Base-by-base conservation (phyloP, 176 grass and related monocot species). In the Carex cristatella region DNA sequence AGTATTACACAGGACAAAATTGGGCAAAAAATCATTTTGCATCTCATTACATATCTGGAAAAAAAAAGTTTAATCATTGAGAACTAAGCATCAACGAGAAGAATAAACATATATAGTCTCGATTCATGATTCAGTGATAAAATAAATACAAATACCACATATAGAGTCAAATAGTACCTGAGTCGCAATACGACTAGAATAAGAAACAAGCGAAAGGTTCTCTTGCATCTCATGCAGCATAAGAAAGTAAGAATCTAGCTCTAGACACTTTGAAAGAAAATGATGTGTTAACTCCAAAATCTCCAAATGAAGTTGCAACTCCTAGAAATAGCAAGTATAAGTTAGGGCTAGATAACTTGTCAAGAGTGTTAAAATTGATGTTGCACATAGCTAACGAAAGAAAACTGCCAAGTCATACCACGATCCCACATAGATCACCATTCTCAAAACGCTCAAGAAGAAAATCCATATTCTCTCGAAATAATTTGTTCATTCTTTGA, bases 211-310 rank as follows among this genome's bases (percentile, higher is more conserved):
- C 33, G 95, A 98, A 61, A 98, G 95, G 76, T 94, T 93, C 86
- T 98, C 95, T 93, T 94, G 89, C 91, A 98, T 94, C 88, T 98
- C 95, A 38, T 92, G 89, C 84, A 98, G 75, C 91, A 98, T 93
- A 81, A 98, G 89, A 83, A 86, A 87, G 83, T 93, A 98, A 72
- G 95, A 89, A 91, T 98, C 91, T 83, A 98, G 82, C 89, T 98
- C 92, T 84, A 98, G 92, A 93, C 86, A 90, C 90, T 84, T 90
- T 81, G 89, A 98, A 85, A 98, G 85, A 38, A 92, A 94, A 82
- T 89, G 88, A 84, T 98, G 95, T 14, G 95, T 92, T 79, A 94
- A 85, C 91, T 98, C 93, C 93, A 98, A 93, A 85, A 98, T 84
- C 91, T 98, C 92, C 93, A 98, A 81, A 18, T 94, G 89, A 79